Evolutionary conservation across 768 basidiomycete species (phyloP).

Genomic region (Crucibulum laeve): DNA sequence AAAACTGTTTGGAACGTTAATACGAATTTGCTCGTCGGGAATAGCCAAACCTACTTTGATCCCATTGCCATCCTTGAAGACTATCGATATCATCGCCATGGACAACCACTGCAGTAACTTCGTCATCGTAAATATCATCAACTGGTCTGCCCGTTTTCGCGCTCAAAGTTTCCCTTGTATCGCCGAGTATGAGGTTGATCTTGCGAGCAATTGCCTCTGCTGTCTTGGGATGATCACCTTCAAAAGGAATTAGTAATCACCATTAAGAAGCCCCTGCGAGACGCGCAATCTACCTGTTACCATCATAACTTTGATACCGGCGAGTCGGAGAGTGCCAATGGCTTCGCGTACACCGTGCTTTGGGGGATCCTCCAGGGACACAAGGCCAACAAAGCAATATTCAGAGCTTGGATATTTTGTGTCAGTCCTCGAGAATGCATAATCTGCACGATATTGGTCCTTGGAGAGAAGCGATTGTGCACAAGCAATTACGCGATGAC

Average conservation of each 20-base stretch:
- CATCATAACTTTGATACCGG: conserved; percentile 78
- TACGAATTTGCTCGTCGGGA: neutral
- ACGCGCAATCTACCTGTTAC: conserved; percentile 45
- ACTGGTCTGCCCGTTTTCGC: conserved; percentile 48
- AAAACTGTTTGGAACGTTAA: conserved; percentile 40
- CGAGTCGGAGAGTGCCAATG: conserved; percentile 64
- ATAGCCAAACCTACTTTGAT: conserved; percentile 46
- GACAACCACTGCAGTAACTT: conserved; percentile 60
- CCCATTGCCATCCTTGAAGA: conserved; percentile 72
- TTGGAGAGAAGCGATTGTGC: conserved; percentile 54
- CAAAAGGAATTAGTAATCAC: neutral
- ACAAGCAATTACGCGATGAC: conserved; percentile 72
- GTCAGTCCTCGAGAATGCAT: conserved; percentile 52
- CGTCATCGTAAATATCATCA: conserved; percentile 64
- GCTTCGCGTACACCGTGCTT: conserved; percentile 71
- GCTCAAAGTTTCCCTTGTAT: conserved; percentile 59
- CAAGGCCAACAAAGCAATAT: conserved; percentile 63
- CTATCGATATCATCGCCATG: conserved; percentile 67
- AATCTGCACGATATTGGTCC: conserved; percentile 39
- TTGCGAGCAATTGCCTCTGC: conserved; percentile 72
- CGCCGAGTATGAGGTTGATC: conserved; percentile 65
- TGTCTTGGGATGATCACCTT: conserved; percentile 69
- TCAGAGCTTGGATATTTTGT: conserved; percentile 46
- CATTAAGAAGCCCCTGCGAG: neutral
- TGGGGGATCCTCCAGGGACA: conserved; percentile 68